Evolutionary conservation across 2,329 filamentous ascomycete genomes (phyloP).

Genomic region (Phialophora chinensis): DNA sequence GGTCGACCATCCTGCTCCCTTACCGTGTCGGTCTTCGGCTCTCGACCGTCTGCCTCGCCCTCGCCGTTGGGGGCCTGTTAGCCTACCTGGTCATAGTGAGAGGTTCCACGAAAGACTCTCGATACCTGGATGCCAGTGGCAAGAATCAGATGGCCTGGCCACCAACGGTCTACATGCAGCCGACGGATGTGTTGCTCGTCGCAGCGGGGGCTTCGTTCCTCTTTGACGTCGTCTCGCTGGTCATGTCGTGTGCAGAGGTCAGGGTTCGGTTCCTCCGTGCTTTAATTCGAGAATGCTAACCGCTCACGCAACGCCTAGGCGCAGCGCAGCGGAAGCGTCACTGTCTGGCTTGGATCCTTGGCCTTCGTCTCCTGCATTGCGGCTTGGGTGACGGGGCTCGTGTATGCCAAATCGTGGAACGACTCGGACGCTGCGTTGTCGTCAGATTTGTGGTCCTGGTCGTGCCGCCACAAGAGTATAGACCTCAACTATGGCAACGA

Average conservation of each 20-base stretch:
- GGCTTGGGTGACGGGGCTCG: slow-evolving; percentile 5
- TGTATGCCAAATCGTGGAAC: slow-evolving; percentile 11
- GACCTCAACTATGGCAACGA: slow-evolving; percentile 19
- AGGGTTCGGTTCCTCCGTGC: not conserved
- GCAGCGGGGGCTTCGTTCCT: slow-evolving; percentile 5
- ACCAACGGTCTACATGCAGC: slow-evolving; percentile 8
- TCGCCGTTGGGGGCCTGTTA: not conserved
- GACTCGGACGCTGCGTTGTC: not conserved
- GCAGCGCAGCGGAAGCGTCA: not conserved
- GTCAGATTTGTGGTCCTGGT: slow-evolving; percentile 16
- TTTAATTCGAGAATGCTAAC: not conserved
- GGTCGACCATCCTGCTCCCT: slow-evolving; percentile 6
- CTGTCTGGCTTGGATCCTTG: slow-evolving; percentile 7
- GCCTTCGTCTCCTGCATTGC: slow-evolving; percentile 4
- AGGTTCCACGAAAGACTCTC: slow-evolving; percentile 12
- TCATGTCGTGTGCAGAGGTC: slow-evolving; percentile 15
- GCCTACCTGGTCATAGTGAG: slow-evolving; percentile 14
- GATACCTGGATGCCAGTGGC: slow-evolving; percentile 4
- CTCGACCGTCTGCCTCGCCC: not conserved
- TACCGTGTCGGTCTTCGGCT: slow-evolving; percentile 15
- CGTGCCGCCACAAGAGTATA: slow-evolving; percentile 2
- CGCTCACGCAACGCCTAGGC: not conserved
- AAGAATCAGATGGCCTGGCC: slow-evolving; percentile 15
- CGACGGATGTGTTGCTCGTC: slow-evolving; percentile 8
- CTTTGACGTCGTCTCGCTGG: slow-evolving; percentile 7